Evolutionary conservation across 306 rosid species (phyloP), one percentile per base, ranked within the genome.

Genomic region (Sicyos baderoa): DNA sequence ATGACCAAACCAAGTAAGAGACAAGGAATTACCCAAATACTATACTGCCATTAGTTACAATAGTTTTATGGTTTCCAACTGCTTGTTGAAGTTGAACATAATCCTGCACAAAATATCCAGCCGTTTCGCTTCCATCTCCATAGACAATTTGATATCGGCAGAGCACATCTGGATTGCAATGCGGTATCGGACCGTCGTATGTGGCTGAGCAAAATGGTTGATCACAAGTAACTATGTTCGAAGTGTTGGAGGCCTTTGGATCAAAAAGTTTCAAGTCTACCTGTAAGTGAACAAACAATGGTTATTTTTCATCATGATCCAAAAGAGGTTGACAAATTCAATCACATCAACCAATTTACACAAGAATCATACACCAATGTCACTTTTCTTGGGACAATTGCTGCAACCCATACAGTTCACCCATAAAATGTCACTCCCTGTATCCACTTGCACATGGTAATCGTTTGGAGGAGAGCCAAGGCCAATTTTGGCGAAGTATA

Each of bases 381-480:
- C 75, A 68, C 92, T 88, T 71, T 81, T 74, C 67, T 23, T 78
- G 4, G 97, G 97, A 77, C 99, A 94, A n/a, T 75, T 17, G 19
- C 17, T 22, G 82, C 99, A 94, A 60, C 82, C 97, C 4, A n/a
- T 19, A 70, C 95, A 86, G 76, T 85, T 90, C 63, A 94, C 89
- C 99, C 99, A 94, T 17, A 94, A 79, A 72, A 79, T 54, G 81
- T 90, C 99, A 82, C 99, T 94, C 68, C 99, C 99, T 12, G 99
- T 90, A 54, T 94, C 99, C 72, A 94, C 97, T 80, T 94, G 99
- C 77, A 94, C 96, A 71, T 73, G 77, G 80, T 27, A 90, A 71
- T 90, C 83, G 72, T 74, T 82, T 48, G 85, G 17, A 77, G 99
- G 99, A 79, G 91, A 63, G 19, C 99, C 99, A 58, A 94, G 78